Evolutionary conservation across 2,329 filamentous ascomycete genomes (phyloP), one percentile per base, ranked within the genome.

Genomic region (Botrytis elliptica): DNA sequence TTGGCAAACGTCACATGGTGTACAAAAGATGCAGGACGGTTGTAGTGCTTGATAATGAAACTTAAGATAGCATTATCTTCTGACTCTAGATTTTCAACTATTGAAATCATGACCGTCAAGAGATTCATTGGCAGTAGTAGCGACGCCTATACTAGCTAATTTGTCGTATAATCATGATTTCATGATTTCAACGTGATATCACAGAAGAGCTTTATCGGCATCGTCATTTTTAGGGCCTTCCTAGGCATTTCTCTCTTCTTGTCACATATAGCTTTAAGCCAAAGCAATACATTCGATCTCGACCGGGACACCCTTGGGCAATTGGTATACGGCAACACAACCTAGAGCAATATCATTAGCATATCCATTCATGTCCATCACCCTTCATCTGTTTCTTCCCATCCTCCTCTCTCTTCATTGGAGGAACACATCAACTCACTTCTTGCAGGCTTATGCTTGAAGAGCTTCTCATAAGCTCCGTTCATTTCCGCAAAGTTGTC

Each of bases 271-370:
- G 42, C 46, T 20, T 75, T 83, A 90, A 76, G 90, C 87, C 74
- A 92, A 86, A 75, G 94, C 94, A 86, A 96, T 93, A 81, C 91
- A 93, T 88, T 97, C 94, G 82, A 97, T 96, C 88, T 97, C 95
- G 22, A 97, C 91, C 71, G 94, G 92, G 44, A 95, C 94, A 73
- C 91, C 91, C 88, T 95, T 94, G 76, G 94, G 94, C 78, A 97
- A 88, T 80, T 93, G 91, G 87, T 97, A 95, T 77, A 97, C 95
- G 14, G 95, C 94, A 73, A 97, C 93, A 81, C 94, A 97, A 67
- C 70, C 70, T 72, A 68, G n/a, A n/a, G 20, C 4, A 40, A 20
- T 12, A 8, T 46, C 25, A 38, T 72, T 68, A 72, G 70, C 60
- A 71, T 14, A 33, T 57, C 59, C 14, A 14, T 38, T 25, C n/a